phyloP scores from a whole-genome alignment of 345 rosid species.

The Brassica carinata region DNA sequence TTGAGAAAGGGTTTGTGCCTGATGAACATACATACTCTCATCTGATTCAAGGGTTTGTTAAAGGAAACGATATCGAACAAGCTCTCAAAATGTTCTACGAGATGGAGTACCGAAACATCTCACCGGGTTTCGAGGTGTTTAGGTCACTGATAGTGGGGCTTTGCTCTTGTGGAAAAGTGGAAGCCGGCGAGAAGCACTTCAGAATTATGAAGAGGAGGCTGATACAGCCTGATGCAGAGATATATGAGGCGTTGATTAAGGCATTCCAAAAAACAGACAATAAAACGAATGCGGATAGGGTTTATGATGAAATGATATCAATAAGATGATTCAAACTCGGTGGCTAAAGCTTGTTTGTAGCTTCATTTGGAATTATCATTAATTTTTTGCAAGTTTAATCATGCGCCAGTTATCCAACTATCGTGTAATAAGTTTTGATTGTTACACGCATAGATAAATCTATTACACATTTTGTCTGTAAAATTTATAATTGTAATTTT shows the following conservation, averaged over 20 bases:
- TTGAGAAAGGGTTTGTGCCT: slow-evolving; percentile 64
- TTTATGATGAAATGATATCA: slow-evolving; percentile 52
- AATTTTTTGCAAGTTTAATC: not conserved
- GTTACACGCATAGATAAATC: not conserved
- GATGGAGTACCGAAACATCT: slow-evolving; percentile 55
- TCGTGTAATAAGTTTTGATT: not conserved
- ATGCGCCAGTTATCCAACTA: not conserved
- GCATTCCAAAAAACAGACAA: slow-evolving; percentile 39
- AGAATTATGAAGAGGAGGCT: slow-evolving; percentile 48
- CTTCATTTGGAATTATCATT: not conserved
- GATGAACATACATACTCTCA: slow-evolving; percentile 51
- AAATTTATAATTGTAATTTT: too few relatives aligned
- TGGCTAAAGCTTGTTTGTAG: not conserved
- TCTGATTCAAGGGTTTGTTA: slow-evolving; percentile 54
- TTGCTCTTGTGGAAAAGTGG: slow-evolving; percentile 50
- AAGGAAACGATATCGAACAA: slow-evolving; percentile 51
- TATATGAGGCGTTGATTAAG: slow-evolving; percentile 47
- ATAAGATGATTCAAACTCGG: not conserved
- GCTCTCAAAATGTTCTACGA: slow-evolving; percentile 69
- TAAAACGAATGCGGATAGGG: slow-evolving; percentile 37
- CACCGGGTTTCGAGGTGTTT: slow-evolving; percentile 47
- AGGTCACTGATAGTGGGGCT: slow-evolving; percentile 51
- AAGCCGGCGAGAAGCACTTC: slow-evolving; percentile 60
- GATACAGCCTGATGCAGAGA: slow-evolving; percentile 39
- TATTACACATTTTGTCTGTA: too few relatives aligned